phyloP scores from a whole-genome alignment of 306 rosid genomes.

The Quercus glauca region DNA sequence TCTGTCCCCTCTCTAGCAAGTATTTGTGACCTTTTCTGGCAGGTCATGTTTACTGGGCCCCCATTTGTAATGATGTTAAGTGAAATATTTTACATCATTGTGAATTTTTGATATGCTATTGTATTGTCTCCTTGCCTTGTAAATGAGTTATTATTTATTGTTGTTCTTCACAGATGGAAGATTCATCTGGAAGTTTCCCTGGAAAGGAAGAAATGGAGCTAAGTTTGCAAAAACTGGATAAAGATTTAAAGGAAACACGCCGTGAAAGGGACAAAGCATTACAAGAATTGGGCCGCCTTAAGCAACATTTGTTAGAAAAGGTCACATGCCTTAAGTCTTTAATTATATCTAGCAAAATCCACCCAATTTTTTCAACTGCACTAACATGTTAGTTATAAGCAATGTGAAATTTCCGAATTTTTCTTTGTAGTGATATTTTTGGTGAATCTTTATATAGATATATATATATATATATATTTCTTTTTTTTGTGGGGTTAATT shows the following conservation, averaged over 20 bases:
- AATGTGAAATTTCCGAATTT: neutral
- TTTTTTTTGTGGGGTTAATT: neutral
- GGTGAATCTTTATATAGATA: neutral
- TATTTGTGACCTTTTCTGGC: too few relatives aligned
- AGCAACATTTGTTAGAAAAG: conserved; percentile 96
- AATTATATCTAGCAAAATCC: neutral
- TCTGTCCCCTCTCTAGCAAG: neutral
- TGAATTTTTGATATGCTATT: neutral
- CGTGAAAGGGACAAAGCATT: conserved; percentile 74
- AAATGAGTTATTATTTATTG: neutral
- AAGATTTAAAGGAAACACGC: conserved; percentile 67
- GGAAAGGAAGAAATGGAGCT: conserved; percentile 81
- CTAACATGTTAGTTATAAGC: neutral
- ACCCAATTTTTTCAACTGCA: neutral
- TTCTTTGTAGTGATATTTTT: neutral
- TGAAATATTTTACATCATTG: neutral
- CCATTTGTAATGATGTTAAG: neutral
- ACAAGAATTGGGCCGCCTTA: conserved; percentile 83
- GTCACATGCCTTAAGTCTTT: conserved; percentile 34
- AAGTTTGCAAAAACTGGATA: conserved; percentile 52
- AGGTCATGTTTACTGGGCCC: neutral
- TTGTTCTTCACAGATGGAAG: conserved; percentile 41
- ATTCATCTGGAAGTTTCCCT: conserved; percentile 52
- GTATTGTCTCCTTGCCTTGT: neutral
- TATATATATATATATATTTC: too few relatives aligned